Percentiles rank a stretch among this genome's conserved stretches.
phyloP scores from a whole-genome alignment of 2,329 filamentous ascomycete species.

The Monosporascus ibericus region DNA sequence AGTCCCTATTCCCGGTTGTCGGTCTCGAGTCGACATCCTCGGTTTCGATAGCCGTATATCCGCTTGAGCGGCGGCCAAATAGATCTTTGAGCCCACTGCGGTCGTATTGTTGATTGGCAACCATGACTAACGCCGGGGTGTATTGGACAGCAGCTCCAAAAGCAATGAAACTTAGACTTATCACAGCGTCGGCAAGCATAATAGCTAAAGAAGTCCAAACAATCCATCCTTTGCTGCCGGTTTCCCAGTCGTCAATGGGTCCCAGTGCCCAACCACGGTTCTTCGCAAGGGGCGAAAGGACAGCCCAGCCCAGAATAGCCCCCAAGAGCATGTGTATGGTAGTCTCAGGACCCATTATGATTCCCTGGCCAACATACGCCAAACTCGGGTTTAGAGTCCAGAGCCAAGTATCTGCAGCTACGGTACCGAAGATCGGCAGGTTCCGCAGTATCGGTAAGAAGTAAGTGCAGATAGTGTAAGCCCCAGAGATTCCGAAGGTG shows the following conservation, averaged over 20 bases:
- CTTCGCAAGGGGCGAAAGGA: constrained; percentile 87
- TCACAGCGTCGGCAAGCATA: constrained; percentile 89
- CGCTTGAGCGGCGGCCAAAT: constrained; percentile 13
- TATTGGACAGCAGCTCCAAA: constrained; percentile 54
- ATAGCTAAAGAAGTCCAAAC: constrained; percentile 95
- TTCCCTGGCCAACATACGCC: constrained; percentile 95
- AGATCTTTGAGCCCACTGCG: constrained; percentile 15
- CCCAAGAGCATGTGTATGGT: constrained; percentile 94
- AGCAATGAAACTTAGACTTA: constrained; percentile 77
- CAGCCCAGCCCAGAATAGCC: constrained; percentile 81
- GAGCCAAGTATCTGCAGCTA: constrained; percentile 73
- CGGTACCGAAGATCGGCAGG: constrained; percentile 76
- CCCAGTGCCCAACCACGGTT: constrained; percentile 83
- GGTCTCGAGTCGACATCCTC: constrained; percentile 17
- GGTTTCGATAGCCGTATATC: constrained; percentile 16
- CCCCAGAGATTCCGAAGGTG: constrained; percentile 53
- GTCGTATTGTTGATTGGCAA: constrained; percentile 14
- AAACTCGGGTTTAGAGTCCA: constrained; percentile 96
- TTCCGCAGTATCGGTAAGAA: constrained; percentile 82
- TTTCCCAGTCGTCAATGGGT: constrained; percentile 80
- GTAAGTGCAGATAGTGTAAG: constrained; percentile 77
- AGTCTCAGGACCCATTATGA: constrained; percentile 96
- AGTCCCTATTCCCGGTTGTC: constrained; percentile 10
- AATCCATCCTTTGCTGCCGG: constrained; percentile 95
- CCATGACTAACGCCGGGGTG: constrained; percentile 21